Base-by-base conservation (phyloP, 768 basidiomycete genomes). In the Galerina marginata region DNA sequence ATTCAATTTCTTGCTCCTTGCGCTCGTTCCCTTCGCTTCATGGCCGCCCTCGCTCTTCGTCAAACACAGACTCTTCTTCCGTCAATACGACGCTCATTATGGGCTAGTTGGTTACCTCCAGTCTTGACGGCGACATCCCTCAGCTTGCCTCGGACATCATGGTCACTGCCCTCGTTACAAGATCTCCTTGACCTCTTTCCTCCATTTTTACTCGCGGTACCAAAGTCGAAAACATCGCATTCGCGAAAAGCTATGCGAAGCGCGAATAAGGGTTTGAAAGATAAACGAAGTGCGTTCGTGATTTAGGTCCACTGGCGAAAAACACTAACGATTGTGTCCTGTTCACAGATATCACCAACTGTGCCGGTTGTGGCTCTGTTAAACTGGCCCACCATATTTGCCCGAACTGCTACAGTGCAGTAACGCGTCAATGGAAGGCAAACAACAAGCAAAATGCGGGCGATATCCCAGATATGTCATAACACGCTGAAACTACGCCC, bases 191-290 rank as follows among this genome's bases (percentile, higher is more conserved):
- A 96, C 63, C 84, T 97, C 45, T 83, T 98, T 62, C 96, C 96
- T 11, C 83, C 95, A 0, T 87, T 96, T 72, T 79, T 98, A 16
- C 85, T 95, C 44, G 95, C 95, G 25, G 96, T 96, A 2, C 96
- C 96, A 25, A 98, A 98, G 78, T 91, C 90, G 73, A 96, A 96
- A 77, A 84, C 88, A 10, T 95, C 95, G 0, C 95, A 98, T 76
- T 95, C 93, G 20, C 83, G 92, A 53, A 99, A 99, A 75, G 84
- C 90, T n/a, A 96, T 96, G 95, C 84, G 96, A 43, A 88, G 87
- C 63, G 91, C 95, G 14, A 95, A 95, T 75, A 99, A 99, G 75
- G 95, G 95, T 1, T 77, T 97, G 68, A 93, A 95, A 74, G 95
- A 98, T 75, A 96, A 94, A 74, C 88, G 88, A 61, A 95, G 96